Base-by-base conservation (phyloP, 2,329 filamentous ascomycete species). In the Monilinia fructigena region DNA sequence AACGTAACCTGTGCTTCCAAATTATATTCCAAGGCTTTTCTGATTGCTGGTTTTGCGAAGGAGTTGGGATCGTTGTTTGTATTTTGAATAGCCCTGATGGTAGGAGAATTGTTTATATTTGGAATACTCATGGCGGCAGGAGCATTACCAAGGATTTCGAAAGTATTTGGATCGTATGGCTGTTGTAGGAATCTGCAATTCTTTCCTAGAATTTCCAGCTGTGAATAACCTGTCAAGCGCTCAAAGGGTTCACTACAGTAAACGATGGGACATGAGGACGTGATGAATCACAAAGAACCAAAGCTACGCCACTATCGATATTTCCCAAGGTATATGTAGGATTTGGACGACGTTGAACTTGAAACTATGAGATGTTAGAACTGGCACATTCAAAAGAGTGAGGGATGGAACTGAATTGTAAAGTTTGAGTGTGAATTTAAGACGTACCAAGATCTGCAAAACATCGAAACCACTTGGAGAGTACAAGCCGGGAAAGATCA, bases 241-340 rank as follows among this genome's bases (percentile, higher is more conserved):
- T 96, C 91, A 74, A 98, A 97, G 71, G 93, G 93, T 71, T 97
- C 92, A 1, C 93, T 97, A 69, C 93, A 94, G 76, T 97, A 97
- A 35, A 97, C 88, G 70, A 98, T 97, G 0, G 94, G 94, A 66
- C 89, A 77, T 97, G 93, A 71, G 93, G 89, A 78, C 89, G 85
- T n/a, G 88, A 86, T n/a, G 92, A 87, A 76, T 97, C 93, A 77
- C 92, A 97, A 18, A 97, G 91, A 45, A 97, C 91, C 76, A 98
- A 97, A 1, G 93, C 92, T 76, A 93, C 97, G 0, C 92, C 96
- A 79, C 96, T 85, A 76, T 98, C 93, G 42, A 98, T 92, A 1
- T 91, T 90, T 14, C 93, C 93, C 38, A 98, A 90, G 68, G 94
- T 89, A 68, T 97, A 93, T 74, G 91, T 87, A 0, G 93, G 91